Base-by-base conservation (phyloP, 1,284 basidiomycete species). In the Gymnopus androsaceus region DNA sequence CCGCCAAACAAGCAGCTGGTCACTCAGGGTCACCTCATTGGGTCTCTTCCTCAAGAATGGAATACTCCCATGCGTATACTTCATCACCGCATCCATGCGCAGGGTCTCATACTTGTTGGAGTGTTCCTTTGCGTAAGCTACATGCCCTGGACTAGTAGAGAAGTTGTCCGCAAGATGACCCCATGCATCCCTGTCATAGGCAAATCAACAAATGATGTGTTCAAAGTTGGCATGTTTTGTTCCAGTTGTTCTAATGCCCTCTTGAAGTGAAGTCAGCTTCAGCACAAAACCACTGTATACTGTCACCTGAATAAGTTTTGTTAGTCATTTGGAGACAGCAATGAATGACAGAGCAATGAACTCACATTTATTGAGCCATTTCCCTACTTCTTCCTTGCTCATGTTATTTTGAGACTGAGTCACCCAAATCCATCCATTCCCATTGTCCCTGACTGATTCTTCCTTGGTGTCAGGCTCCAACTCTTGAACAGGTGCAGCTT, bases 231-330 rank as follows among this genome's bases (percentile, higher is more conserved):
- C 64, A 19, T 64, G 59, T 25, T 64, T 1, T 52, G 56, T 33
- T 70, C 67, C 51, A 63, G 60, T 31, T 69, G 57, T 33, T 70
- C 66, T 30, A 53, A 56, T 66, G 65, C 66, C 3, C 64, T 58
- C 14, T 63, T 45, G 64, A 68, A n/a, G n/a, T n/a, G n/a, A n/a
- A 66, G 23, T 69, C 68, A 1, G 67, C 67, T 40, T 67, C 66
- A 1, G 66, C 64, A 9, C 66, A 54, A 28, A 64, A 68, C 66
- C 66, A 70, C 31, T 68, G 66, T 0, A 69, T 63, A 6, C 55
- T 56, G 56, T 70, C 63, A 3, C 64, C 66, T 70, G 25, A 17
- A 55, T 19, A 34, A 36, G 28, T 7, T 19, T 41, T 4, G 19
- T 19, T 30, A 34, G n/a, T 8, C 4, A 44, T 9, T 7, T 19